Base-by-base conservation (phyloP, 75 land plant genomes). In the Sequoia sempervirens region DNA sequence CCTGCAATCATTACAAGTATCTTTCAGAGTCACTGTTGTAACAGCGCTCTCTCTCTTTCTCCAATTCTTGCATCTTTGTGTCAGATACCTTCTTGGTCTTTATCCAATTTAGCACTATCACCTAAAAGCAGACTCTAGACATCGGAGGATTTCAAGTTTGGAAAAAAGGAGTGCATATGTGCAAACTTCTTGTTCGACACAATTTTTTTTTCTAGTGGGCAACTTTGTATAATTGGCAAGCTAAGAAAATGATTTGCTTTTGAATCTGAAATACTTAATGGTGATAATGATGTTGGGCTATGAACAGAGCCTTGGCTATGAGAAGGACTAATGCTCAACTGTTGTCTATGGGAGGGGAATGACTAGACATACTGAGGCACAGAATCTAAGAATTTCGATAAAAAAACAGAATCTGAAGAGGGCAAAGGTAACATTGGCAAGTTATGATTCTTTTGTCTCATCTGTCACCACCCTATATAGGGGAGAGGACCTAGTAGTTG, bases 11-110 rank as follows among this genome's bases (percentile, higher is more conserved):
- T 34, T 34, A 34, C 36, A 34, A 34, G 0, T 34, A 34, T 34
- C 36, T 34, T 34, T 34, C 36, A 34, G 82, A 89, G 38, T 88
- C 87, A 78, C 88, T 88, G 81, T 88, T 85, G 80, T 92, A 91
- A 45, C 81, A 91, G 66, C 20, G 84, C 81, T 84, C 84, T 72
- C 88, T 34, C 36, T 34, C 36, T 34, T 34, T 85, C 80, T 89
- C 93, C 50, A 91, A 76, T 85, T 91, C 93, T 47, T 85, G 90
- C 5, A 91, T 82, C 85, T 46, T 46, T 83, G 74, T 89, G 81
- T 81, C 78, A 52, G 82, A 91, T 89, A 74, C 40, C 86, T 83
- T 85, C 83, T 89, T 86, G 75, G 41, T 74, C 37, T 74, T 74
- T 41, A 37, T 13, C 23, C 40, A 37, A 36, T 74, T 74, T 74